Evolutionary conservation across 305 asterid genomes (phyloP), one percentile per base, ranked within the genome.

Genomic region (Euphrasia arctica): DNA sequence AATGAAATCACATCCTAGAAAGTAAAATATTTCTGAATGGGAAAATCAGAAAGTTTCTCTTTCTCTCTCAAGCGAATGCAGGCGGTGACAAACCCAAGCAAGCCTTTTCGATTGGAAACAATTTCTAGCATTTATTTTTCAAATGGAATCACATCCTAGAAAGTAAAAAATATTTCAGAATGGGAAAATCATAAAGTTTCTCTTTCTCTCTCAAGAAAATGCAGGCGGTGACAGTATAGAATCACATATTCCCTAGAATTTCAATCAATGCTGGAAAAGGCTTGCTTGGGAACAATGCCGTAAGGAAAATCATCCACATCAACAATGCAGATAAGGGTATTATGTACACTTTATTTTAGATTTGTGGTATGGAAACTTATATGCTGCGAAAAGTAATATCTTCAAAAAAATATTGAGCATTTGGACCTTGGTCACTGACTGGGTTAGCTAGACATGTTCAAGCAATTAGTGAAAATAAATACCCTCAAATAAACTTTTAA

Each of bases 401-500:
- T 18, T 22, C 63, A 18, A 14, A 31, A 15, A 49, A 9, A 1
- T 3, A 31, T 60, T 28, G 11, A 68, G 18, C 25, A 56, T 27
- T 60, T 43, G 8, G 51, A 9, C 52, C 52, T 9, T 32, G 31
- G 25, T 2, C 31, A 29, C 36, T 63, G 64, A 13, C 45, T 60
- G 47, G 9, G 45, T 39, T 39, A 39, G 45, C 45, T 39, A 39
- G 45, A 2, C 45, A 39, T 7, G 45, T 39, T 39, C 45, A 39
- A 39, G 2, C 45, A 7, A 39, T 39, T 39, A 8, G 12, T 39
- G 45, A 9, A 7, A 1, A 51, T 2, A 29, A n/a, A 65, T 63
- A 67, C 39, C 45, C 49, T 57, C 56, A 57, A 31, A 63, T 43
- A 54, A 52, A 56, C 69, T 62, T 36, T 41, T 27, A 58, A 7